phyloP scores from a whole-genome alignment of 2,329 filamentous ascomycete genomes.

The Colletotrichum trifolii region DNA sequence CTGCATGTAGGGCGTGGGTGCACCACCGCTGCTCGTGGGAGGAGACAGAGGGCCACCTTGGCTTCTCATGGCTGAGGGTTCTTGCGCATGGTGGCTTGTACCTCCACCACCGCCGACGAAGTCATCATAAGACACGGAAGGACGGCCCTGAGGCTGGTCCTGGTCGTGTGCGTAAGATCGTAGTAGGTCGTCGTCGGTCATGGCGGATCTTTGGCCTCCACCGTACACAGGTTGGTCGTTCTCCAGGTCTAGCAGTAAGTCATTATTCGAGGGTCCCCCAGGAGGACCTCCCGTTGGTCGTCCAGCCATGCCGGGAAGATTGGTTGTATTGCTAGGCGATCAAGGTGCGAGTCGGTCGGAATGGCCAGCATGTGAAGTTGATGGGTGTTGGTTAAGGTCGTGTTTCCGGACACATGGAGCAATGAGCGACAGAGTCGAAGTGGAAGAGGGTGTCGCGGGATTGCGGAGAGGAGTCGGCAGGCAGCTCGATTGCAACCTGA shows the following conservation, averaged over 20 bases:
- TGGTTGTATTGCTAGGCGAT: conserved; percentile 43
- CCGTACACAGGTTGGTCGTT: conserved; percentile 78
- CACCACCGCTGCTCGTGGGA: conserved; percentile 38
- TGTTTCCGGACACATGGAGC: conserved; percentile 29
- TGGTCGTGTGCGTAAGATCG: conserved; percentile 78
- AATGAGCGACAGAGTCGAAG: conserved; percentile 28
- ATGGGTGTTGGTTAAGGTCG: conserved; percentile 18
- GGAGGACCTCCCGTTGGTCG: conserved; percentile 61
- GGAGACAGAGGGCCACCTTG: conserved; percentile 41
- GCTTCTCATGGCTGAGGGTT: conserved; percentile 54
- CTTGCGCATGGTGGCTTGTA: conserved; percentile 48
- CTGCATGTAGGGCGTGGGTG: conserved; percentile 54
- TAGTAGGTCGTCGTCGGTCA: conserved; percentile 84
- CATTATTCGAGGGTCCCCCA: conserved; percentile 62
- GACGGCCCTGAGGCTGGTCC: conserved; percentile 71
- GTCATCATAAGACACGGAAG: conserved; percentile 93
- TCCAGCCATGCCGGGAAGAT: conserved; percentile 69
- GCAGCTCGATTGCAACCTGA: conserved; percentile 26
- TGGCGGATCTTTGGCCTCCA: conserved; percentile 79
- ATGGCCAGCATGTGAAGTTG: conserved; percentile 46
- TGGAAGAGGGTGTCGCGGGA: not conserved
- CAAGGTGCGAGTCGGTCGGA: conserved; percentile 41
- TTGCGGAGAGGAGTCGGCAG: not conserved
- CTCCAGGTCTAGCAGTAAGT: conserved; percentile 80
- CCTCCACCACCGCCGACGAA: conserved; percentile 76